Conservation (phyloP, 2,329 filamentous ascomycete species). For the Ceratocystis albifundus region DNA sequence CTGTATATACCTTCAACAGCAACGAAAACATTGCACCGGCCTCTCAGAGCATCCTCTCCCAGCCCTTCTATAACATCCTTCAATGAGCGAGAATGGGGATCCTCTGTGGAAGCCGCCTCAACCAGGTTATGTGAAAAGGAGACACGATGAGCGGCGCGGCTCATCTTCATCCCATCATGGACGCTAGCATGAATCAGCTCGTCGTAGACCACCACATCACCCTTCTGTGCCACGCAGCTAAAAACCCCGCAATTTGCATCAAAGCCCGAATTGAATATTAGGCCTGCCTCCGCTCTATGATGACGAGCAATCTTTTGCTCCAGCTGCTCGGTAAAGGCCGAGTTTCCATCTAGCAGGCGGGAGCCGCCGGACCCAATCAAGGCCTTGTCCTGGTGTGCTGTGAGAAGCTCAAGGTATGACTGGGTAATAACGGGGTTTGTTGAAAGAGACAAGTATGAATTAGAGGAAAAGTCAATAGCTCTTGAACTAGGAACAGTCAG, state of each 20-base stretch:
- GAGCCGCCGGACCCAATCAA: conserved; percentile 43
- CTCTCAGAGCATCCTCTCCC: conserved; percentile 29
- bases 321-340: conserved; percentile 34
- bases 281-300: conserved; percentile 36
- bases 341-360: conserved; percentile 44
- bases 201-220: conserved; percentile 58
- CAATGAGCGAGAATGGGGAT: background rate
- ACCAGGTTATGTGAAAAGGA: conserved; percentile 50
- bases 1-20: conserved; percentile 63
- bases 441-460: conserved; percentile 69
- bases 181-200: conserved; percentile 67
- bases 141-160: conserved; percentile 39
- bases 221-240: conserved; percentile 46
- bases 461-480: conserved; percentile 61
- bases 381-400: conserved; percentile 26
- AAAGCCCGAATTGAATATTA: conserved; percentile 50
- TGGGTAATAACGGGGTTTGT: conserved; percentile 37
- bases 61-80: conserved; percentile 27
- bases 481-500: background rate
- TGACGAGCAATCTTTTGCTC: conserved; percentile 39
- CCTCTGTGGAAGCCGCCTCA: conserved; percentile 8
- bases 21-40: conserved; percentile 49
- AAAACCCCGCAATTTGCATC: conserved; percentile 56
- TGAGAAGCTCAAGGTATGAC: conserved; percentile 48
- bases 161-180: conserved; percentile 63